Evolutionary conservation across 371 early-diverging fungal species (phyloP), one percentile per base, ranked within the genome.

Genomic region (Chytridiales sp.): DNA sequence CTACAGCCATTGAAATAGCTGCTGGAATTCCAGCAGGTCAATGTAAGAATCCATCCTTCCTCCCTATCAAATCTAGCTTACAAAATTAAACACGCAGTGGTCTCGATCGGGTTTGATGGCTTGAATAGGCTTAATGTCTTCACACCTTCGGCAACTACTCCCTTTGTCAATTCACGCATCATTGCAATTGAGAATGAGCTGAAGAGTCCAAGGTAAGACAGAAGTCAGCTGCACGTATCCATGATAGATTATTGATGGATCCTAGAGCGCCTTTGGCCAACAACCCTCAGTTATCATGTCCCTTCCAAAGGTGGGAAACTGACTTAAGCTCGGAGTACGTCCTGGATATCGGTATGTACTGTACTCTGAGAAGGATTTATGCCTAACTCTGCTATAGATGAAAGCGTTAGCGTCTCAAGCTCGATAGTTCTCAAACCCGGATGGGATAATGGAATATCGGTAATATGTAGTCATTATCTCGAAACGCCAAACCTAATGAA

Each of bases 171-270:
- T 8, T 51, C 22, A 13, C 40, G 67, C 11, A 36, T 67, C 3
- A 38, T 67, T 51, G 36, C 67, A 11, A 34, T 57, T 34, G 29
- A 35, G 8, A 67, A 67, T 40, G 51, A 67, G 36, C 19, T 67
- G 21, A 4, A 38, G 22, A 62, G 61, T 40, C 62, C 67, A 24
- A 36, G 65, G 65, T 64, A 27, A 15, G 6, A 35, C 11, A 15
- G 38, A 26, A 35, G 24, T 1, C 19, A n/a, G 17, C 39, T 51
- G 44, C 44, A 43, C 8, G 5, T 24, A 43, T 43, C 44, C 21
- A n/a, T 17, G 6, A n/a, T 43, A 9, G 17, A 8, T 13, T 44
- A 8, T 5, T 22, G 8, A 24, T 4, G 11, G 6, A 44, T 4
- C 21, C 27, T 39, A 64, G 67, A 21, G 58, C 62, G 0, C 62